These are phyloP conservation scores for Pisolithus thermaeus DNA, from an alignment of 1,284 basidiomycete genomes.

Conservation along the genomic window DNA sequence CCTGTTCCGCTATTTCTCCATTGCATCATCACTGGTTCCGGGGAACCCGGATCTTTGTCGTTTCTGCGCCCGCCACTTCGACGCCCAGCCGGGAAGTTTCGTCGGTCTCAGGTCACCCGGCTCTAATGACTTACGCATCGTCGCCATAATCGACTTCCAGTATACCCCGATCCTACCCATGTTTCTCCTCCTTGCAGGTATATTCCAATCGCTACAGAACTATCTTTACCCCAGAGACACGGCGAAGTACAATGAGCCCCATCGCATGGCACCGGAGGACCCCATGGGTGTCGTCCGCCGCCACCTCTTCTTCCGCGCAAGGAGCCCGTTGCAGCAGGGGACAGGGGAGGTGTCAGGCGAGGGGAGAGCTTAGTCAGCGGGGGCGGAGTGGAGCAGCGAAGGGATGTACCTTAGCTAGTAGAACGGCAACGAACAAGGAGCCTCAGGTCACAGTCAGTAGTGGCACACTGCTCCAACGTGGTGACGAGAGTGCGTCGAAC, in stretches of 20 bases:
- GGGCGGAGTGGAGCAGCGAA: no score
- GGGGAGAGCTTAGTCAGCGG: no score
- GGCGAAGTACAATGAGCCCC: constrained; percentile 35
- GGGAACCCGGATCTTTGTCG: constrained; percentile 33
- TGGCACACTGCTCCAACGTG: no score
- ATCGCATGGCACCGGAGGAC: constrained; percentile 33
- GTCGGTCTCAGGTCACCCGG: constrained; percentile 30
- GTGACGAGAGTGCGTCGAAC: no score
- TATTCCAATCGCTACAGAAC: constrained; percentile 42
- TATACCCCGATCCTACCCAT: constrained; percentile 40
- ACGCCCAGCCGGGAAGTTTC: constrained; percentile 35
- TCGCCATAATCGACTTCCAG: constrained; percentile 41
- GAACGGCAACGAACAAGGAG: no score
- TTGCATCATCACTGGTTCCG: constrained; percentile 35
- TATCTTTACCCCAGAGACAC: constrained; percentile 18
- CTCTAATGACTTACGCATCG: constrained; percentile 24
- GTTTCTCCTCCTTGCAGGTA: constrained; percentile 41
- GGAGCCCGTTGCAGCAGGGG: no score
- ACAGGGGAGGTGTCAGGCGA: no score
- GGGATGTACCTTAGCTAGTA: no score
- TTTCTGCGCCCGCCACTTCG: constrained; percentile 42
- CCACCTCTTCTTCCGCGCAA: constrained; percentile 32
- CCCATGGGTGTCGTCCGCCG: constrained; percentile 25
- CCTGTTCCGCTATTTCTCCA: constrained; percentile 24
- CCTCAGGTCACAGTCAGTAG: no score